Evolutionary conservation across 75 land plant species (phyloP), one percentile per base, ranked within the genome.

Genomic region (Picea glauca): DNA sequence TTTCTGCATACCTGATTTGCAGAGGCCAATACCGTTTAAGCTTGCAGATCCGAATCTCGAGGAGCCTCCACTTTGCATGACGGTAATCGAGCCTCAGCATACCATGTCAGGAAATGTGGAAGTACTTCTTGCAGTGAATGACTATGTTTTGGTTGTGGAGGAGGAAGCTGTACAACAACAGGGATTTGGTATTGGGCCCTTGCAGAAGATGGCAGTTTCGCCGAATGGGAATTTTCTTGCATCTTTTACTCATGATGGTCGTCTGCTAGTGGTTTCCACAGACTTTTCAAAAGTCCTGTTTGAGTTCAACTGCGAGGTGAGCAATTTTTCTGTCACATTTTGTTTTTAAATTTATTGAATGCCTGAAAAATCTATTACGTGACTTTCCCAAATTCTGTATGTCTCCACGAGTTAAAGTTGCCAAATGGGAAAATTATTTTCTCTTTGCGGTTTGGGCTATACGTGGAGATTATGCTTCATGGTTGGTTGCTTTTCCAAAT

Each of bases 121-220:
- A 85, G 96, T 95, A 62, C 82, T 98, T 58, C 77, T 98, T 21
- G 96, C 83, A 15, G 91, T 88, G 60, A 85, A 78, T 6, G 88
- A 88, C 58, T 74, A 82, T 35, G 91, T 93, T 43, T 38, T 95
- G 76, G 72, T 78, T 58, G 94, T 98, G 54, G 99, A 93, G 38
- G 93, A 89, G 76, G 94, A 91, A 1, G 83, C 83, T 11, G 90
- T 88, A 60, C 93, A 89, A 78, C 79, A 78, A 62, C 75, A 90
- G 38, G 89, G 81, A 8, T 79, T 38, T 7, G 86, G 80, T 9
- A 60, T 88, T n/a, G 98, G 98, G 60, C 94, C 96, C 14, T 31
- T 97, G 66, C 98, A 95, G 87, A 95, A 87, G 89, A 95, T 98
- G 98, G 90, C 85, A 5, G 86, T 89, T 35, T 89, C 94, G 21